Conservation (phyloP, 2,329 filamentous ascomycete genomes). For the Scedosporium minutisporum region DNA sequence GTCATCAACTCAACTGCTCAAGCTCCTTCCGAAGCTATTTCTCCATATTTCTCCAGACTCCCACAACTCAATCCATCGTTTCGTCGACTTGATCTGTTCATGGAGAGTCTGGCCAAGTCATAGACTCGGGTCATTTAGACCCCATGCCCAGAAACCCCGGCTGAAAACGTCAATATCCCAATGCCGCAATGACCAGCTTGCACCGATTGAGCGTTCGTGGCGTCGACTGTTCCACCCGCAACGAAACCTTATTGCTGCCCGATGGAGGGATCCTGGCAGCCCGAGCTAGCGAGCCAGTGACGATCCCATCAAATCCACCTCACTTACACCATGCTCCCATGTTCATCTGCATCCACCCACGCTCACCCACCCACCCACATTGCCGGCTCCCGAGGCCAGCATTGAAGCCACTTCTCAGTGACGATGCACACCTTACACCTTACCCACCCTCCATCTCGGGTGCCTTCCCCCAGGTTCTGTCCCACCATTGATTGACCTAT, state of each 20-base stretch:
- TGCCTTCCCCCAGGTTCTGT: slow-evolving; percentile 1
- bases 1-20: neutral
- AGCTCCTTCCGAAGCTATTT: no score
- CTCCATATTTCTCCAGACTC: no score
- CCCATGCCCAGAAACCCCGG: no score
- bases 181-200: no score
- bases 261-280: neutral
- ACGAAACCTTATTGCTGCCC: neutral
- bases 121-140: no score
- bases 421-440: no score
- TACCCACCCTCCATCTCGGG: neutral
- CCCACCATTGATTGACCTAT: neutral
- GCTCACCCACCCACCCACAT: neutral
- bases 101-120: no score
- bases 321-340: neutral
- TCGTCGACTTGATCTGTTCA: no score
- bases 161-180: no score
- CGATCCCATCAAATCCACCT: neutral
- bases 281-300: neutral
- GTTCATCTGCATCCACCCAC: neutral
- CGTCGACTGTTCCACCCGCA: neutral
- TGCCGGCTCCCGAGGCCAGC: neutral
- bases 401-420: neutral
- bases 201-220: neutral
- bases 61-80: no score